Evolutionary conservation across 2,329 filamentous ascomycete species (phyloP), one percentile per base, ranked within the genome.

Genomic region (Fusarium sp.): DNA sequence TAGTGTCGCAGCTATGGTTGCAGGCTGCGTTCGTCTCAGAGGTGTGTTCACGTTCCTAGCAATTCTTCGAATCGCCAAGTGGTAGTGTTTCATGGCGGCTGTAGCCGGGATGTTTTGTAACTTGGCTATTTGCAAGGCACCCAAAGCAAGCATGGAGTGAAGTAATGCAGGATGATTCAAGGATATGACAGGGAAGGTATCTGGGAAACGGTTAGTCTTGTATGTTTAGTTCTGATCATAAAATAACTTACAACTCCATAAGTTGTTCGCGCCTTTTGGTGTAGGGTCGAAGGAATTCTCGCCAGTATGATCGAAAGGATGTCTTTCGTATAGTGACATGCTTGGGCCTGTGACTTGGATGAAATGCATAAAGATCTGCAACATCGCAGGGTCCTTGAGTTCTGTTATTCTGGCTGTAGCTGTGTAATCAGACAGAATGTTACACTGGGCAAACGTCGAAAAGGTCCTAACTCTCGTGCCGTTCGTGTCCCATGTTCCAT

Each of bases 11-110:
- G 94, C 95, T n/a, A 98, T 83, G 0, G 94, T 98, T 2, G 93
- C 89, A 11, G 93, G 88, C 58, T 93, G 89, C 11, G 90, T 89
- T 55, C 94, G 89, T 73, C 90, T 89, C 46, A 84, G 85, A 0
- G 89, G 84, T 26, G 92, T 87, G 48, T 88, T 88, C 28, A 98
- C 91, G 49, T 91, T 92, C 71, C 88, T 90, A 9, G 92, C 91
- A 18, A 98, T 86, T 42, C 93, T 85, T 66, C 94, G 90, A 48
- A 98, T 83, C 12, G 94, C 91, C 71, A 94, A 90, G 59, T 96
- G 93, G 70, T 98, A 98, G 78, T 99, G 96, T 75, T 96, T 94
- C 75, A 96, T 88, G 1, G 94, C 95, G 11, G 93, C 90, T 1
- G 92, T 94, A 1, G 90, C 86, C 0, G 93, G 91, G 3, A 88